Evolutionary conservation across 257 asterid species (phyloP), one percentile per base, ranked within the genome.

Genomic region (Nicotiana attenuata): DNA sequence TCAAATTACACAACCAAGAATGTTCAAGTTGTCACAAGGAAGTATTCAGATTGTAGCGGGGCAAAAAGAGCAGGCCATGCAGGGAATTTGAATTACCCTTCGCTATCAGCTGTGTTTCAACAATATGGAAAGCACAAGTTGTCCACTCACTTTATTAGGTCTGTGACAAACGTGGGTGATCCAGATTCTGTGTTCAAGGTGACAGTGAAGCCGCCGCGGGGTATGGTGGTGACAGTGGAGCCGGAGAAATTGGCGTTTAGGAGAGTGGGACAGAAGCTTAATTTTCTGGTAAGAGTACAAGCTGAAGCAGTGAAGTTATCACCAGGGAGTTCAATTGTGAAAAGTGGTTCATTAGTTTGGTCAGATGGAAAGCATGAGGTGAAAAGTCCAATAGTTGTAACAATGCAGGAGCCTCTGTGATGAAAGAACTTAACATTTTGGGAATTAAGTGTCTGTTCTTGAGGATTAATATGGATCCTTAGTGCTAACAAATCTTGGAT

Each of bases 71-170:
- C 95, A 0, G 99, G 99, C 3, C 98, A 95, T 31, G 80, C 86
- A 0, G 97, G 99, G 26, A 95, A 95, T 50, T 75, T 95, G 85
- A 95, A 95, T 77, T 95, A 95, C 83, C 99, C 99, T 0, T 83
- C 99, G 1, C 50, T 95, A 73, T 83, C 97, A 0, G 97, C 91
- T 0, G 92, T 90, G 22, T 95, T 95, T 78, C 95, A 91, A 77
- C 94, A 89, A 80, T 90, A 92, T 38, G 95, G 94, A 4, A 87
- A 90, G 88, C 91, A 79, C 11, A 91, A 88, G 65, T 84, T 90
- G 81, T 92, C 99, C 6, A 91, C 99, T 0, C 99, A 95, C 87
- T 93, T 95, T 20, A 91, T 93, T 2, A 82, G 98, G 84, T 82
- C 88, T 0, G 99, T 90, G 82, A 95, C 97, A 0, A 95, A 95